Conservation (phyloP, 2,329 filamentous ascomycete species). For the Cytospora schulzeri region DNA sequence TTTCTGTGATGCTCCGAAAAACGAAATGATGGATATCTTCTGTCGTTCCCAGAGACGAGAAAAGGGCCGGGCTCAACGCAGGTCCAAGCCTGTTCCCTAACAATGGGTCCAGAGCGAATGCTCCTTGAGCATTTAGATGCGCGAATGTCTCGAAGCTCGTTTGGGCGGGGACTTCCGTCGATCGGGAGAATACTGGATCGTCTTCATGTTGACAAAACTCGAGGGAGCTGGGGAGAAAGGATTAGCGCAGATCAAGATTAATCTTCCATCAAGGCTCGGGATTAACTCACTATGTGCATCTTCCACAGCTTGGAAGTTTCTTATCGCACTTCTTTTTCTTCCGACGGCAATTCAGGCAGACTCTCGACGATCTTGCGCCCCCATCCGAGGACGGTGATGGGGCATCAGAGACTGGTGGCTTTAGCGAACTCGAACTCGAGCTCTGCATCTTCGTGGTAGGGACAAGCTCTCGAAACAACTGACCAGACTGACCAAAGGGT, state of each 20-base stretch:
- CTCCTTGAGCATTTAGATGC: slow-evolving; percentile 9
- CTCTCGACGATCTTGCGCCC: slow-evolving; percentile 32
- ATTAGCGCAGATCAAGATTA: slow-evolving; percentile 5
- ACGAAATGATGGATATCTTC: slow-evolving; percentile 34
- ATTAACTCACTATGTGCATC: slow-evolving; percentile 34
- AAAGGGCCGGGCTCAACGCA: slow-evolving; percentile 31
- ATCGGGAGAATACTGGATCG: slow-evolving; percentile 25
- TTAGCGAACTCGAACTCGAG: slow-evolving; percentile 20
- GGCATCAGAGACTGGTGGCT: slow-evolving; percentile 24
- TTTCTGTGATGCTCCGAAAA: slow-evolving; percentile 33
- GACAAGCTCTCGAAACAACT: not conserved
- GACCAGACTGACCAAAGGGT: not conserved
- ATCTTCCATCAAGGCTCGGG: not conserved
- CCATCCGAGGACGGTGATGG: slow-evolving; percentile 29
- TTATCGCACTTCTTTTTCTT: slow-evolving; percentile 38
- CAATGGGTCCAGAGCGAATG: slow-evolving; percentile 28
- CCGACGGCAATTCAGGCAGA: slow-evolving; percentile 35
- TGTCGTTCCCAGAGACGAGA: slow-evolving; percentile 32
- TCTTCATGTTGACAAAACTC: slow-evolving; percentile 35
- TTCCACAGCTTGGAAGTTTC: slow-evolving; percentile 33
- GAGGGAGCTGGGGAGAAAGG: slow-evolving; percentile 29
- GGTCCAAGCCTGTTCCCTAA: slow-evolving; percentile 27
- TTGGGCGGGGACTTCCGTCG: slow-evolving; percentile 18
- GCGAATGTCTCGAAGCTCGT: slow-evolving; percentile 21
- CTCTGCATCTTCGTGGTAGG: slow-evolving; percentile 23